phyloP scores from a whole-genome alignment of 306 rosid species.

The Senna tora region DNA sequence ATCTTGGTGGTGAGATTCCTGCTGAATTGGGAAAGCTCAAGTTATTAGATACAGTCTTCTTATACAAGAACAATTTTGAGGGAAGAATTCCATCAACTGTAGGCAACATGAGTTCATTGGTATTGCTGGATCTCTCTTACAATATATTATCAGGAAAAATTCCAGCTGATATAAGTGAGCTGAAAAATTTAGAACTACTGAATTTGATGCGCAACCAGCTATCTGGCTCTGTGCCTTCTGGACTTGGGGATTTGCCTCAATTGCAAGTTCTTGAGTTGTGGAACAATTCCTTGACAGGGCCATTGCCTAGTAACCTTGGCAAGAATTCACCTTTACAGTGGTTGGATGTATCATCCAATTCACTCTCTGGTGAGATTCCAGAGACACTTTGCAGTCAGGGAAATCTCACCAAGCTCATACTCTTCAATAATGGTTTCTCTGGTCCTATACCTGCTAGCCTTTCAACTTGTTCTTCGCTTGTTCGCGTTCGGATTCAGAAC shows the following conservation, averaged over 20 bases:
- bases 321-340: constrained; percentile 74
- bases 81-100: constrained; percentile 66
- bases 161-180: constrained; percentile 65
- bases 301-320: constrained; percentile 78
- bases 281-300: constrained; percentile 85
- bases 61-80: constrained; percentile 71
- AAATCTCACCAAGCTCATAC: constrained; percentile 92
- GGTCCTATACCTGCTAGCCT: constrained; percentile 74
- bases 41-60: constrained; percentile 68
- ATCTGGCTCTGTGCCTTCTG: constrained; percentile 75
- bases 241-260: constrained; percentile 65
- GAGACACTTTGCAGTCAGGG: constrained; percentile 68
- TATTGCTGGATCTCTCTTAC: constrained; percentile 79
- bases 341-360: constrained; percentile 94
- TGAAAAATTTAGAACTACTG: constrained; percentile 77
- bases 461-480: constrained; percentile 67
- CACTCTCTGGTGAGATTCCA: constrained; percentile 81
- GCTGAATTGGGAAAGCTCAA: constrained; percentile 62
- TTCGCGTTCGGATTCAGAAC: constrained; percentile 90
- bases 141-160: constrained; percentile 74
- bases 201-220: constrained; percentile 79
- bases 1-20: constrained; percentile 84
- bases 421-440: constrained; percentile 83
- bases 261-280: constrained; percentile 77
- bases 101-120: constrained; percentile 58